Evolutionary conservation across 2,329 filamentous ascomycete genomes (phyloP), one percentile per base, ranked within the genome.

Genomic region (Thermomyces lanuginosus): DNA sequence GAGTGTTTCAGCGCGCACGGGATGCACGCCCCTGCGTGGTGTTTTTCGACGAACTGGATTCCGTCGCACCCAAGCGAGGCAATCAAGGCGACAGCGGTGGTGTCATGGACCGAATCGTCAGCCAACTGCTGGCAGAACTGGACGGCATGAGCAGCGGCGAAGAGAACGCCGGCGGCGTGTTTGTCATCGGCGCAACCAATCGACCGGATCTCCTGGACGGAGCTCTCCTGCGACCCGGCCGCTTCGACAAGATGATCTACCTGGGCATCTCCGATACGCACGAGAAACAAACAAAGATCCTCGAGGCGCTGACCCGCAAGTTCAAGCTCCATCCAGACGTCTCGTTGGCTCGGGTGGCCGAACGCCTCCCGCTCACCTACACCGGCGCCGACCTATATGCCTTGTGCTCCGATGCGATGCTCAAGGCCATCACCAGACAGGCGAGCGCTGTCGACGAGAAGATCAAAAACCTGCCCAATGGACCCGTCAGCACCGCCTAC

Each of bases 191-290:
- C 31, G 86, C 86, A 3, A 98, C 86, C 4, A 98, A 98, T 57
- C 63, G 86, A 36, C 89, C 89, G 1, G 89, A 98, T 59, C 59
- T 95, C 28, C 65, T 98, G 12, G 86, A 98, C 48, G 81, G 81
- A 37, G 89, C 86, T 4, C 60, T 98, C 31, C 61, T 95, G 22
- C 71, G 86, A 28, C 89, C 86, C 1, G 86, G 86, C 2, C 67
- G 86, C 33, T 95, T 98, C 51, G 89, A 98, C 49, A 95, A 95
- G 62, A 92, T 95, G 84, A 68, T 98, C 16, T 98, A 95, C 46
- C 64, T 98, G 8, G 89, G 89, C 18, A 83, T 98, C 6, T 91
- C 82, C 5, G 89, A 98, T 53, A 93, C 84, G 3, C 86, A 95
- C 44, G 80, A 92, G 10, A 95, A 95, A 60, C 89, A 98, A 56